Evolutionary conservation across 83 land plant genomes (phyloP).

Genomic region (Picea abies): DNA sequence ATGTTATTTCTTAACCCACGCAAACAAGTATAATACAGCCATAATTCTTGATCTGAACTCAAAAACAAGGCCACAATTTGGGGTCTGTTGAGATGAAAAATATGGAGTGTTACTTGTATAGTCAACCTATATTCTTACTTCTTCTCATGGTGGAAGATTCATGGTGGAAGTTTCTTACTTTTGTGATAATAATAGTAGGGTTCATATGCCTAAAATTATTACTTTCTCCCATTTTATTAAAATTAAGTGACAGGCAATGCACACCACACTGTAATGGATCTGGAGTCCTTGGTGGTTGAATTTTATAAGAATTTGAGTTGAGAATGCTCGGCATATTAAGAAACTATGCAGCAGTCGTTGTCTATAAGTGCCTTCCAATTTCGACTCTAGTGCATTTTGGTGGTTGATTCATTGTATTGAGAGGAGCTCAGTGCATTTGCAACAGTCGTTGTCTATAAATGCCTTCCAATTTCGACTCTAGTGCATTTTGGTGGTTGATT

Average conservation of each 20-base stretch:
- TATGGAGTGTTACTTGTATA: too few species aligned
- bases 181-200: background rate
- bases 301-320: background rate
- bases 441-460: background rate
- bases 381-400: background rate
- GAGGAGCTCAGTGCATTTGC: background rate
- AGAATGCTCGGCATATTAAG: background rate
- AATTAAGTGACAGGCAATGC: too few species aligned
- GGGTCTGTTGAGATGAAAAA: too few species aligned
- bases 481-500: background rate
- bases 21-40: background rate
- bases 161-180: too few species aligned
- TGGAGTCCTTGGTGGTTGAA: background rate
- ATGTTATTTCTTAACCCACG: background rate
- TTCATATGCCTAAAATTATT: background rate
- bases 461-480: background rate
- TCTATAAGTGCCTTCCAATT: background rate
- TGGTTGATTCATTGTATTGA: background rate
- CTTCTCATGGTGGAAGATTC: too few species aligned
- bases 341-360: background rate
- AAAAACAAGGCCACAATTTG: too few species aligned
- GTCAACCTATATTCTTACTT: too few species aligned
- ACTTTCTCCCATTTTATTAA: background rate
- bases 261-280: too few species aligned
- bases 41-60: background rate